Conservation (phyloP, 23 red algal genomes). For the Chondrus crispus region DNA sequence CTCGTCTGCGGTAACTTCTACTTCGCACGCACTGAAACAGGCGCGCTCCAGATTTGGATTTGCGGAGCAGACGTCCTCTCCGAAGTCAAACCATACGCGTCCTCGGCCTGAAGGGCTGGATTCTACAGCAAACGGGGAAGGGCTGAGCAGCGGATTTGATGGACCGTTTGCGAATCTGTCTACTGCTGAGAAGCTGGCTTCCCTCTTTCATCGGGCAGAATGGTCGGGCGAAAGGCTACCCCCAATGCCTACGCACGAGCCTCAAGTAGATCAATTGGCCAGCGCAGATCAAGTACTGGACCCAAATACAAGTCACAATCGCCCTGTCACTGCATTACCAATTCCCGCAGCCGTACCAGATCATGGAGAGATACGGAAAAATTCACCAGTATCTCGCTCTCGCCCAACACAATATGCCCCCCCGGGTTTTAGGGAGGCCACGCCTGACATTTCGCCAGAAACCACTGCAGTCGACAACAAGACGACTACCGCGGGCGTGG, state of each 20-base stretch:
- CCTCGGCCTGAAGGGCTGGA: too few relatives aligned
- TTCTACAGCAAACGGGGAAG: neutral
- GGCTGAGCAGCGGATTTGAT: neutral
- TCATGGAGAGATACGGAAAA: too few relatives aligned
- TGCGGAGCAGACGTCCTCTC: neutral
- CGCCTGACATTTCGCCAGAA: constrained; percentile 70
- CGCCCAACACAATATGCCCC: neutral
- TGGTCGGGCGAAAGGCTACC: constrained; percentile 33
- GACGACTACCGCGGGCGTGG: constrained; percentile 55
- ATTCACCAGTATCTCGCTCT: too few relatives aligned
- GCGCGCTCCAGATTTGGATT: neutral
- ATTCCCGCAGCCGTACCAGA: neutral
- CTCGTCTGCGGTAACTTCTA: too few relatives aligned
- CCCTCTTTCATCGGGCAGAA: constrained; percentile 49
- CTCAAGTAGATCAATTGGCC: constrained; percentile 17
- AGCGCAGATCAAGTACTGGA: neutral
- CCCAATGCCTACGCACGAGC: constrained; percentile 42
- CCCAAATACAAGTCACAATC: neutral
- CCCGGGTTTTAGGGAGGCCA: constrained; percentile 76
- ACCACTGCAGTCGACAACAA: constrained; percentile 45
- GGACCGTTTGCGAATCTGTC: constrained; percentile 22
- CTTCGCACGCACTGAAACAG: too few relatives aligned
- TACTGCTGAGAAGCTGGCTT: constrained; percentile 59
- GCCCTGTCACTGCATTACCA: neutral
- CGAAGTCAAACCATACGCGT: neutral